These are phyloP conservation scores for Limonomyces culmigenus DNA, from an alignment of 1,284 basidiomycete species.

Conservation along the genomic window DNA sequence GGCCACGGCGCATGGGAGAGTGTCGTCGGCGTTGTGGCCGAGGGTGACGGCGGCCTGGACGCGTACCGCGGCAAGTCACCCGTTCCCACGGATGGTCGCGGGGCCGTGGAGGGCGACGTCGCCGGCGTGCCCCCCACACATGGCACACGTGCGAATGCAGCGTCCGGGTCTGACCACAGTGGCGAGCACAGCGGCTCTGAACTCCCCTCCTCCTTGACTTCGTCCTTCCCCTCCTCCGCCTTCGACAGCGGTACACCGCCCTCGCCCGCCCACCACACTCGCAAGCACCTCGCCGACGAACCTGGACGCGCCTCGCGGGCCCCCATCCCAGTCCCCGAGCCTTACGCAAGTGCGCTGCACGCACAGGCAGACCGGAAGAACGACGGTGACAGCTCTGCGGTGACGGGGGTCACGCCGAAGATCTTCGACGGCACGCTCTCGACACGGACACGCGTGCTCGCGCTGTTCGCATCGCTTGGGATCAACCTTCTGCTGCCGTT, in stretches of 20 bases:
- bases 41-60: too few relatives aligned
- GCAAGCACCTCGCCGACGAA: constrained; percentile 8
- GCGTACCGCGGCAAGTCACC: too few relatives aligned
- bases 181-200: constrained; percentile 16
- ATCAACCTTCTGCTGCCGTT: constrained; percentile 92
- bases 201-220: constrained; percentile 41
- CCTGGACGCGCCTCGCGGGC: constrained; percentile 1
- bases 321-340: constrained; percentile 11
- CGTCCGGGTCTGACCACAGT: background rate
- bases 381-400: constrained; percentile 6
- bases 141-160: constrained; percentile 1
- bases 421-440: constrained; percentile 61
- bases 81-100: constrained; percentile 17
- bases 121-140: constrained; percentile 23
- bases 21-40: constrained; percentile 6
- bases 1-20: constrained; percentile 15
- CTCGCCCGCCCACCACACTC: constrained; percentile 5
- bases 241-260: constrained; percentile 20
- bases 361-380: background rate
- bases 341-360: constrained; percentile 8
- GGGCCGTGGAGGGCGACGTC: constrained; percentile 27
- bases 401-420: constrained; percentile 50
- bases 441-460: constrained; percentile 45
- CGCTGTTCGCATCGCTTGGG: constrained; percentile 68
- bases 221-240: constrained; percentile 63